Conservation (phyloP, 2,329 filamentous ascomycete genomes). For the Botrytis aclada region DNA sequence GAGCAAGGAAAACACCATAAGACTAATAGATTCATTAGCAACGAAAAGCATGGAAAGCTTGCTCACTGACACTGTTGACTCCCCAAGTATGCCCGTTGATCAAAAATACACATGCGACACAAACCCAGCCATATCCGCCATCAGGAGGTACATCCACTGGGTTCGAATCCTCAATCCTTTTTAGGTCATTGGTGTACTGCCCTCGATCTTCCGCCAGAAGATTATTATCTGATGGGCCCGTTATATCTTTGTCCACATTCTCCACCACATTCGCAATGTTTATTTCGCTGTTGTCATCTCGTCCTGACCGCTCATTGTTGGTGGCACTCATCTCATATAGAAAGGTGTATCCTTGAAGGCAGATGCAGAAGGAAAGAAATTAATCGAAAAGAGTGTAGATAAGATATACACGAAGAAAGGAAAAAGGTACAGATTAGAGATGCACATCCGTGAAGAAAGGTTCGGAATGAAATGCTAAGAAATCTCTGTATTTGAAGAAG, state of each 20-base stretch:
- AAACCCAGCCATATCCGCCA: slow-evolving; percentile 58
- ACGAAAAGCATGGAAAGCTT: background rate
- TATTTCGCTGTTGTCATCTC: slow-evolving; percentile 5
- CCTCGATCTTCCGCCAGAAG: background rate
- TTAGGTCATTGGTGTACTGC: background rate
- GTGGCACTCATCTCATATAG: background rate
- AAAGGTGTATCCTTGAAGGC: background rate
- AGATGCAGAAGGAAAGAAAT: background rate
- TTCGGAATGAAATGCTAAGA: background rate
- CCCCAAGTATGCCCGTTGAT: slow-evolving; percentile 50
- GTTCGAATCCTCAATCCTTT: slow-evolving; percentile 10
- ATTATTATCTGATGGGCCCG: background rate
- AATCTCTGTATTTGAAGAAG: background rate
- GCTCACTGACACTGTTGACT: slow-evolving; percentile 36
- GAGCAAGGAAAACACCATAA: slow-evolving; percentile 73
- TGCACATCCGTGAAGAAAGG: background rate
- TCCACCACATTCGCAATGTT: background rate
- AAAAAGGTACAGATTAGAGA: background rate
- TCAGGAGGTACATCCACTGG: slow-evolving; percentile 46
- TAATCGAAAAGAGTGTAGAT: background rate
- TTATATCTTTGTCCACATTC: background rate
- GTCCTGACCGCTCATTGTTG: slow-evolving; percentile 7
- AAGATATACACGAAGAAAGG: background rate
- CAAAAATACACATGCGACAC: slow-evolving; percentile 43
- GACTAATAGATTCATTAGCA: slow-evolving; percentile 40